Base-by-base conservation (phyloP, 2,329 filamentous ascomycete species). In the Alternaria incomplexa region DNA sequence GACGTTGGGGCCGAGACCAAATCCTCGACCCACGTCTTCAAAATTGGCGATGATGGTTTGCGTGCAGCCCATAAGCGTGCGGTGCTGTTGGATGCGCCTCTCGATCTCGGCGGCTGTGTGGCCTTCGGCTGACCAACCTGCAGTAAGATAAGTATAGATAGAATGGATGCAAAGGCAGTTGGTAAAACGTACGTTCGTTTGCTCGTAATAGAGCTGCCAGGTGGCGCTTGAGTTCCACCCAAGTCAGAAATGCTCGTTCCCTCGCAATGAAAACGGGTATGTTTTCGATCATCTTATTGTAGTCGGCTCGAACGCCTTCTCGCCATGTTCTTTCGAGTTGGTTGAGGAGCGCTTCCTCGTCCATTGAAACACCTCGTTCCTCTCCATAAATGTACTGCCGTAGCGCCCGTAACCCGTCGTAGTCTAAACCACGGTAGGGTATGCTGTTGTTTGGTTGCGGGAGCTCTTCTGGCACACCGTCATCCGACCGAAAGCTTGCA, bases 181-280 rank as follows among this genome's bases (percentile, higher is more conserved):
- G 51, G 52, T 20, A 28, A 28, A 45, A 58, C 76, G 20, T 73
- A 79, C 76, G 71, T 63, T 71, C 69, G 28, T 73, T 73, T 50
- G 75, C 75, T 57, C 75, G 73, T 32, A 75, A 70, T 32, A 79
- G 73, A 36, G 77, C 76, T 57, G 75, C 74, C 32, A 79, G 59
- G 54, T 79, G 76, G 44, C 76, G 66, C 56, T 71, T 73, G 13
- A 79, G 66, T 53, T 79, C 77, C 43, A 79, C 73, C 77, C 77
- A 79, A 12, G 74, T 77, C 23, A 79, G 59, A 46, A 79, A 73
- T 8, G 75, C 76, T 25, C 76, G 71, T 56, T 79, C 77, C 53
- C 73, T 65, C 6, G 74, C 77, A 36, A 75, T 72, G 59, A 79
- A 79, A 4, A 70, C 67, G 6, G 70, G 62, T 30, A 75, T 67